phyloP scores from a whole-genome alignment of 2,329 filamentous ascomycete species.

The Fusarium hainanense region DNA sequence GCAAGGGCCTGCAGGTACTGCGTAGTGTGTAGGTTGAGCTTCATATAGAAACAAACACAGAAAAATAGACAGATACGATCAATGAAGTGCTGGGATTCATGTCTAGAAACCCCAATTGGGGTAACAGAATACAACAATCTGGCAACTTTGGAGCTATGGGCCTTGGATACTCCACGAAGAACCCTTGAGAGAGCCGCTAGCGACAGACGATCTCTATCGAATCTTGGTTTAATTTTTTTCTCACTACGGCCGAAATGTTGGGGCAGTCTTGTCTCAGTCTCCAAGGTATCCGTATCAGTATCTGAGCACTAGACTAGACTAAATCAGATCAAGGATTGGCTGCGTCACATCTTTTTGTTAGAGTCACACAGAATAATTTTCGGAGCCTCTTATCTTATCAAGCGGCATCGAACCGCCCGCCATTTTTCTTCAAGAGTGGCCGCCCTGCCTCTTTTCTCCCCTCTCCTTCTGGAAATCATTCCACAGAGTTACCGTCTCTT shows the following conservation, averaged over 20 bases:
- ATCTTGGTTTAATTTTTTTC: constrained; percentile 37
- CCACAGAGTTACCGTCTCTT: constrained; percentile 45
- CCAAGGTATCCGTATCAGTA: constrained; percentile 17
- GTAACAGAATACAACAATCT: neutral
- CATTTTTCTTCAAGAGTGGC: constrained; percentile 39
- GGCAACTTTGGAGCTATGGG: neutral
- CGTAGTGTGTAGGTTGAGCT: neutral
- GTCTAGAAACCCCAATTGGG: neutral
- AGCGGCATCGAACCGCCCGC: constrained; percentile 32
- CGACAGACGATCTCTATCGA: constrained; percentile 29
- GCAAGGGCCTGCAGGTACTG: constrained; percentile 19
- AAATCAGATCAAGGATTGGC: constrained; percentile 1
- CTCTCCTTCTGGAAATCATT: constrained; percentile 31
- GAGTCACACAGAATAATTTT: constrained; percentile 47
- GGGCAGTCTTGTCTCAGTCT: constrained; percentile 18
- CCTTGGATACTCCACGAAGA: constrained; percentile 24
- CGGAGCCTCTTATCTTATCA: constrained; percentile 45
- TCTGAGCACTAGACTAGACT: constrained; percentile 16
- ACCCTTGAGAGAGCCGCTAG: constrained; percentile 21
- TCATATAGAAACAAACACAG: neutral
- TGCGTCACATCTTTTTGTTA: constrained; percentile 19
- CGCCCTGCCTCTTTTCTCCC: constrained; percentile 30
- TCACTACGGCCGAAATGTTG: constrained; percentile 41
- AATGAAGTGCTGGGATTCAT: neutral
- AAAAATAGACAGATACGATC: neutral